A percentile compares a stretch with the other conserved stretches of the same genome.
These are phyloP conservation scores for Flaveria sonorensis DNA, from an alignment of 129 eudicot species.

Conservation along the genomic window DNA sequence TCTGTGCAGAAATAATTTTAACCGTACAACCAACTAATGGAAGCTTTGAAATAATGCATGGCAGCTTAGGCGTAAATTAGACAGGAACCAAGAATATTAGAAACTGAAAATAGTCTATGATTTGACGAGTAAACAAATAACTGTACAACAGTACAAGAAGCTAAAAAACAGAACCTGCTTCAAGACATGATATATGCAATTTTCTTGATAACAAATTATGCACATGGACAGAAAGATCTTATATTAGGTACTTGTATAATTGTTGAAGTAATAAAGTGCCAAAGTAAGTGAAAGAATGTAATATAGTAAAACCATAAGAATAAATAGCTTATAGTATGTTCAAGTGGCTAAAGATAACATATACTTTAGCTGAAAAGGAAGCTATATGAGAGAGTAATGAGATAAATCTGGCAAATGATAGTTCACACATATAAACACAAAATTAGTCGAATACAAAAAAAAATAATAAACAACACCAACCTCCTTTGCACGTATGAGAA, in stretches of 20 bases:
- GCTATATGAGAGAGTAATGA: background rate
- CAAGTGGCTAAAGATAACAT: background rate
- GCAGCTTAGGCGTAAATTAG: background rate
- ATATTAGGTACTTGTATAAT: background rate
- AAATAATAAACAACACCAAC: constrained; percentile 29
- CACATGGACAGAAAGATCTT: constrained; percentile 7
- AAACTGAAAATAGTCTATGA: too few species aligned
- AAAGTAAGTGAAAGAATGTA: too few species aligned
- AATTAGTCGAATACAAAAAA: background rate
- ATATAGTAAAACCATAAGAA: background rate
- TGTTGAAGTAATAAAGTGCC: too few species aligned
- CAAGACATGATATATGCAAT: background rate
- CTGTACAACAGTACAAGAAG: background rate
- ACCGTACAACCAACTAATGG: background rate
- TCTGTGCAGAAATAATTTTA: background rate
- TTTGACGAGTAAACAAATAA: too few species aligned
- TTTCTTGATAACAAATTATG: background rate
- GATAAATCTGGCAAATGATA: background rate
- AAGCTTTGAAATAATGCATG: background rate
- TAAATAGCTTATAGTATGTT: background rate
- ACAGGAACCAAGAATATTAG: too few species aligned
- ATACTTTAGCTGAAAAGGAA: background rate
- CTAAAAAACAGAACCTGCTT: background rate
- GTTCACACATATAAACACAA: background rate
- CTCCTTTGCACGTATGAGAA: constrained; percentile 79